Percentiles rank a stretch among this genome's conserved stretches.
These are phyloP conservation scores for Glycine tomentella DNA, from an alignment of 306 rosid species.

Conservation along the genomic window DNA sequence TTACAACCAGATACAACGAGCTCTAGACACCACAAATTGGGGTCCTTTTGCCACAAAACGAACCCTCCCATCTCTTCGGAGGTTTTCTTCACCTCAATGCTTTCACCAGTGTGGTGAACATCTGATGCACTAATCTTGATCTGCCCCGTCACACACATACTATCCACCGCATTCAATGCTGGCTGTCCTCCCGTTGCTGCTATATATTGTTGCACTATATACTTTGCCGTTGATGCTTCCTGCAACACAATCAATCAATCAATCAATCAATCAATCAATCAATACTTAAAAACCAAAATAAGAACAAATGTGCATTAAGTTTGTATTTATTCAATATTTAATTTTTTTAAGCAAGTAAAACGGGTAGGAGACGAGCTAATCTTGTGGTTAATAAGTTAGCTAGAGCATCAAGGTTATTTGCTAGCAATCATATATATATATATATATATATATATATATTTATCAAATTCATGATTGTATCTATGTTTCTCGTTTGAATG, in stretches of 20 bases:
- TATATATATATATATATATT: too few relatives aligned
- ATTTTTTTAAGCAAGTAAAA: too few relatives aligned
- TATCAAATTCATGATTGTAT: too few relatives aligned
- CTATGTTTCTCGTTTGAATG: too few relatives aligned
- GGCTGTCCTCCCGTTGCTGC: slow-evolving; percentile 97
- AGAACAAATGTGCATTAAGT: too few relatives aligned
- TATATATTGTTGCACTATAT: slow-evolving; percentile 88
- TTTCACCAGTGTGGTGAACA: slow-evolving; percentile 64
- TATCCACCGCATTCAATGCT: slow-evolving; percentile 75
- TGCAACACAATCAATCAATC: slow-evolving; percentile 26
- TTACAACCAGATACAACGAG: slow-evolving; percentile 81
- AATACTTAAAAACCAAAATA: too few relatives aligned
- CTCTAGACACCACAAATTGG: slow-evolving; percentile 87
- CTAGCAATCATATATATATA: too few relatives aligned
- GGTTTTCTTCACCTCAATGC: slow-evolving; percentile 69
- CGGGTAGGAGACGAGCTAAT: too few relatives aligned
- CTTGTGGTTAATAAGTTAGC: too few relatives aligned
- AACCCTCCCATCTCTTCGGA: slow-evolving; percentile 77
- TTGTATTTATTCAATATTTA: too few relatives aligned
- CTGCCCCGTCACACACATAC: slow-evolving; percentile 90
- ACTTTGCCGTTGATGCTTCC: slow-evolving; percentile 97
- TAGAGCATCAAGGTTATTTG: too few relatives aligned
- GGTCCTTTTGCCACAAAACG: slow-evolving; percentile 92
- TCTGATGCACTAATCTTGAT: slow-evolving; percentile 80
- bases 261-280: too few relatives aligned